Evolutionary conservation across 176 grass and related monocot species (phyloP).

Genomic region (Rhynchospora breviuscula): DNA sequence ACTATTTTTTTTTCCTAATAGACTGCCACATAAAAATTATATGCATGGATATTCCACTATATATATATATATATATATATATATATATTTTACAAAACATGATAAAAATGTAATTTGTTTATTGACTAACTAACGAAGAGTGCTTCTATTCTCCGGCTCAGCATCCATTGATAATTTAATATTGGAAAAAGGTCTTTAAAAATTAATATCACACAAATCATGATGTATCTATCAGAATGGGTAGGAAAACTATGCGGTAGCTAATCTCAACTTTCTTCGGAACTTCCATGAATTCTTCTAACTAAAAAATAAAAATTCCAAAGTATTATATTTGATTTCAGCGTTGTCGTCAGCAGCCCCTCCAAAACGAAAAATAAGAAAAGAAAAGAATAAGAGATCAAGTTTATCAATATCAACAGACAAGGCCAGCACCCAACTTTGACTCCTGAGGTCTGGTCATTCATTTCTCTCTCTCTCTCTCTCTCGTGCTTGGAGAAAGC

Average conservation of each 20-base stretch:
- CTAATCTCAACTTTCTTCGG: too few relatives aligned
- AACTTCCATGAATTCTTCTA: too few relatives aligned
- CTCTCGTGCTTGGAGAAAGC: neutral
- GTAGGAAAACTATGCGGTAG: too few relatives aligned
- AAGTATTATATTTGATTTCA: neutral
- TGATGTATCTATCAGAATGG: too few relatives aligned
- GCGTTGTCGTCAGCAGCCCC: neutral
- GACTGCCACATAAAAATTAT: neutral
- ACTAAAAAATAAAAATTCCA: neutral
- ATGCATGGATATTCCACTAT: neutral
- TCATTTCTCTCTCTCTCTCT: constrained; percentile 12
- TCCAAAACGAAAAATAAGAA: neutral
- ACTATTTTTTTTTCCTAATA: neutral
- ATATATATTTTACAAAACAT: neutral
- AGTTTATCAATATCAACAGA: neutral
- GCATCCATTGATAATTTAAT: too few relatives aligned
- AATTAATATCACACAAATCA: too few relatives aligned
- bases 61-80: too few relatives aligned
- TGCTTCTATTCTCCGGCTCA: too few relatives aligned
- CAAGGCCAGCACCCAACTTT: constrained; percentile 17
- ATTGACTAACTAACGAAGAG: neutral
- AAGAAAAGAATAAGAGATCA: neutral
- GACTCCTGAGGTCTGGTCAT: constrained; percentile 10
- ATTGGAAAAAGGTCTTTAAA: too few relatives aligned
- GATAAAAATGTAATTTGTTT: neutral